Evolutionary conservation across 148 eudicot species (phyloP), one percentile per base, ranked within the genome.

Genomic region (Gaultheria prostrata): DNA sequence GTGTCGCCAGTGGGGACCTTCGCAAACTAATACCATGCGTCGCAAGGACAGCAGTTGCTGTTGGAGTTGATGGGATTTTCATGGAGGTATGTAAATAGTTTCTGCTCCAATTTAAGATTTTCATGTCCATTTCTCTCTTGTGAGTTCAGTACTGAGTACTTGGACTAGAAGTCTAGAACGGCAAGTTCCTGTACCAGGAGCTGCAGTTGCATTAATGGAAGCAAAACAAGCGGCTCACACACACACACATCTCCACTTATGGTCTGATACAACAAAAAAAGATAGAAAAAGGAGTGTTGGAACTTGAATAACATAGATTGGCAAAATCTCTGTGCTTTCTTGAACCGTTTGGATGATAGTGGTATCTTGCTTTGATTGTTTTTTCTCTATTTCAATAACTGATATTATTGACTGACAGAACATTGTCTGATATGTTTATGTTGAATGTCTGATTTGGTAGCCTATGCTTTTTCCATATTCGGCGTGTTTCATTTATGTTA

Each of bases 1-100:
- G 98, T 78, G 97, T 97, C 83, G 99, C 99, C 76, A 97, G 99
- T 87, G 98, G 97, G 63, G 98, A 98, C 81, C 92, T 92, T 82
- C 95, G 94, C 56, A 98, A 97, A 80, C 67, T 97, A 77, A 97
- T 97, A 78, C 99, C 99, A 13, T 94, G 98, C 88, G 94, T 97
- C 83, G 97, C 95, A 53, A 89, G 97, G 90, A 97, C 99, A 73
- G 93, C 95, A 17, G 99, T 97, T 82, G 94, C 98, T 80, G 98
- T 97, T 56, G 99, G 99, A 81, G 96, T 97, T 65, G 98, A 94
- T 84, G 99, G 99, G 39, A 90, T 97, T 77, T 97, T 93, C 90
- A 95, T 97, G 99, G 98, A 97, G 94, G 98, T 97, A 76, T 8
- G 26, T 0, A 21, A 67, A 33, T 28, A 46, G 32, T 39, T 53